Evolutionary conservation across 108 stramenopile species (phyloP), one percentile per base, ranked within the genome.

Genomic region (Schizochytrium sp.): DNA sequence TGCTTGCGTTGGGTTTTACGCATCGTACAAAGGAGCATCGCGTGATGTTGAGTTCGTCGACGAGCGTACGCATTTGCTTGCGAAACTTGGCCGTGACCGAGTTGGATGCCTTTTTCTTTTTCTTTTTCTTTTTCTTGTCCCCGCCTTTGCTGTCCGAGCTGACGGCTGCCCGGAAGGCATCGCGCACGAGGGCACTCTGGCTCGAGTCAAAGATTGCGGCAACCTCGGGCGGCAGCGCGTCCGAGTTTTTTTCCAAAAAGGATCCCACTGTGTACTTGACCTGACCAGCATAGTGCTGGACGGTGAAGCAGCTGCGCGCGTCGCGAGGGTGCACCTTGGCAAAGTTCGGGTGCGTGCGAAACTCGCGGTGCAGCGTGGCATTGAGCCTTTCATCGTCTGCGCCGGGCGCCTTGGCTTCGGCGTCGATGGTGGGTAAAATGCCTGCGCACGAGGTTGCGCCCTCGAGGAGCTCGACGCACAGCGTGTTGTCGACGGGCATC

Each of bases 21-120:
- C 99, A 99, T 21, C 99, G 97, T 43, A 99, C 95, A 71, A 97
- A 99, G 91, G 99, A 98, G 2, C 98, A 98, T 23, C 93, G 93
- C 1, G 98, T 99, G n/a, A 90, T 90, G 72, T 97, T 97, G 76
- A 99, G 96, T 5, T 96, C 95, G 23, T 59, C 89, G 48, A 97
- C 95, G 58, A 99, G 94, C 58, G 94, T 92, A 44, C 93, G 91
- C 44, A 98, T 94, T 89, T 97, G 97, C 25, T 89, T 58, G 88
- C 96, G 95, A 91, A 99, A 99, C 89, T 98, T 96, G 8, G 60
- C 60, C 43, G 92, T 91, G 57, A 94, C 88, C 55, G 93, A 92
- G 48, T 72, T 29, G n/a, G 57, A 57, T 45, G 25, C 10, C 45
- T 71, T 89, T 23, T 87, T 59, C 76, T 55, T 92, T 5, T 76